Conservation (phyloP, 2,329 filamentous ascomycete genomes). For the Fusarium pseudonygamai region DNA sequence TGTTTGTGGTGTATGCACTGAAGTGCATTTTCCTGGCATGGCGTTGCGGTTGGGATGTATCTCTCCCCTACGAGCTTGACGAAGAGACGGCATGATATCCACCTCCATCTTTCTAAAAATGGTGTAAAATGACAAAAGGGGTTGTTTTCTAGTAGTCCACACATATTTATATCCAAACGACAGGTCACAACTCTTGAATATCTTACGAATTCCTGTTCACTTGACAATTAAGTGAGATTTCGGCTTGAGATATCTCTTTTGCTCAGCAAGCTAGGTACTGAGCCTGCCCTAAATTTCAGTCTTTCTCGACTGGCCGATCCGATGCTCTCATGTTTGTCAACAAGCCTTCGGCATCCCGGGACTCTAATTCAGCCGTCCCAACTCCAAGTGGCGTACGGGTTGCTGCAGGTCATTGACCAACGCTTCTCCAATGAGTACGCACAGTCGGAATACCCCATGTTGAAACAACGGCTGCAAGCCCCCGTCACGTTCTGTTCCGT, state of each 20-base stretch:
- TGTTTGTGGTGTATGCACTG: constrained; percentile 32
- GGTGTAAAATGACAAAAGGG: constrained; percentile 28
- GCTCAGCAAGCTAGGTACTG: neutral
- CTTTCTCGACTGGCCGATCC: neutral
- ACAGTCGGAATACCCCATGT: constrained; percentile 33
- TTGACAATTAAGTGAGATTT: neutral
- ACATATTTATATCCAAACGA: constrained; percentile 28
- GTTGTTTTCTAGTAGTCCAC: constrained; percentile 38
- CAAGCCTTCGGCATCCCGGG: constrained; percentile 19
- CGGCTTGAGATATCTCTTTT: neutral
- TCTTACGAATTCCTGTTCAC: neutral
- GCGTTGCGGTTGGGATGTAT: constrained; percentile 48
- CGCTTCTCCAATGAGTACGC: constrained; percentile 11
- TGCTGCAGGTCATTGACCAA: constrained; percentile 27
- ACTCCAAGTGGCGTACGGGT: constrained; percentile 34
- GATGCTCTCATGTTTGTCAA: neutral
- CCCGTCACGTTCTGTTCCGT: constrained; percentile 20
- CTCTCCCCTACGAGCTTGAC: constrained; percentile 52
- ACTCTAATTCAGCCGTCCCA: constrained; percentile 8
- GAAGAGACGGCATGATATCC: constrained; percentile 55
- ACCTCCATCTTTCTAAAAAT: constrained; percentile 40
- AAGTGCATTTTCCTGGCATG: constrained; percentile 46
- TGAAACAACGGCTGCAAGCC: constrained; percentile 34
- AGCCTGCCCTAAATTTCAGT: neutral
- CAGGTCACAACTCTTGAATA: constrained; percentile 29